Percentiles rank a stretch among this genome's conserved stretches.
phyloP scores from a whole-genome alignment of 768 basidiomycete genomes.

The Leucosporidium yakuticum region DNA sequence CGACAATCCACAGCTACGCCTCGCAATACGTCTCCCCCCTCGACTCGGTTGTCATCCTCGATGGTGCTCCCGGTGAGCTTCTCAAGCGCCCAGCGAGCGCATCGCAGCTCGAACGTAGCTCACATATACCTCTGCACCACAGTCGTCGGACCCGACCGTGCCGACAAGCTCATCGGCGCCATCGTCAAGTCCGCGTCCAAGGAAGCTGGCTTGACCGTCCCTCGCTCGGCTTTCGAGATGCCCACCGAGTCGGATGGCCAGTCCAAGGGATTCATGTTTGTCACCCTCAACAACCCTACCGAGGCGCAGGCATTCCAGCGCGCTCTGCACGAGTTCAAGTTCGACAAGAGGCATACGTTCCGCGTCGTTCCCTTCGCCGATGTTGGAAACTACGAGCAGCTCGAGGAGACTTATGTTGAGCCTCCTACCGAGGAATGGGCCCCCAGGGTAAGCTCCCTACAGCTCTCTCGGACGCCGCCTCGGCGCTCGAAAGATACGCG shows the following conservation, averaged over 20 bases:
- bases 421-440: constrained; percentile 66
- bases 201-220: constrained; percentile 65
- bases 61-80: constrained; percentile 77
- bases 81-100: constrained; percentile 44
- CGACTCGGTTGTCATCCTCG: constrained; percentile 86
- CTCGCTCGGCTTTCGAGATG: constrained; percentile 69
- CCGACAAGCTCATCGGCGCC: constrained; percentile 71
- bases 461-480: not conserved
- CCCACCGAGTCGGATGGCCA: constrained; percentile 78
- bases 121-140: constrained; percentile 59
- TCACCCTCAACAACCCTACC: constrained; percentile 19
- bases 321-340: constrained; percentile 29
- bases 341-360: constrained; percentile 37
- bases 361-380: constrained; percentile 54
- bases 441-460: constrained; percentile 55
- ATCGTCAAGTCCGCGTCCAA: constrained; percentile 76
- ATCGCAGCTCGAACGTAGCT: constrained; percentile 69
- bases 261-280: constrained; percentile 62
- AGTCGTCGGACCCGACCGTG: constrained; percentile 71
- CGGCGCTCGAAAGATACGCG: not conserved
- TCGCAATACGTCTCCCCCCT: constrained; percentile 77
- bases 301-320: constrained; percentile 25
- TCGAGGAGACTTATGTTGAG: constrained; percentile 74
- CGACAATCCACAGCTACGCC: constrained; percentile 58
- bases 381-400: constrained; percentile 58